phyloP scores from a whole-genome alignment of 768 basidiomycete genomes.

The Lentinula lateritia region DNA sequence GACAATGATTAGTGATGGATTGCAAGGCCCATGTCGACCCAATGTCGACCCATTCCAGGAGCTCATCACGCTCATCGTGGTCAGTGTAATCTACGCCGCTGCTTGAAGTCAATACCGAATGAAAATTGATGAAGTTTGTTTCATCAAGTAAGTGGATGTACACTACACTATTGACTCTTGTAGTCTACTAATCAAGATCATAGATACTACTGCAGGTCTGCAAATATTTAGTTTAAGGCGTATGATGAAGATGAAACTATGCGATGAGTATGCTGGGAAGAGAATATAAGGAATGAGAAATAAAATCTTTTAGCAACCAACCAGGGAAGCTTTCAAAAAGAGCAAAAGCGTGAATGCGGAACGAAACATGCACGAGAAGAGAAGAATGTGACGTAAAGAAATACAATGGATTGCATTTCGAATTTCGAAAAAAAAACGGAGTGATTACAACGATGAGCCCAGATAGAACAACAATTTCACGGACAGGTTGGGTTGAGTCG shows the following conservation, averaged over 20 bases:
- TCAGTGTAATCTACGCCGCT: no score
- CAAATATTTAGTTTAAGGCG: neutral
- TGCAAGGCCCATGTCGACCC: no score
- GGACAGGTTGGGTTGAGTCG: no score
- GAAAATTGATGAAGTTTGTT: neutral
- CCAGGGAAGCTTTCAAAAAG: neutral
- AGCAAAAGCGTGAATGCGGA: neutral
- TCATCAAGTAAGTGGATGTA: neutral
- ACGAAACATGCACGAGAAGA: neutral
- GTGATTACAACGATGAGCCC: no score
- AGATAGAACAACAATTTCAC: neutral
- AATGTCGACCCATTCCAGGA: no score
- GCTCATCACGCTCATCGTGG: no score
- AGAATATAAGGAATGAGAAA: neutral
- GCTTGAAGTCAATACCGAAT: no score
- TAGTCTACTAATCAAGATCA: neutral
- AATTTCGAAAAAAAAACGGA: neutral
- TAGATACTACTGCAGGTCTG: neutral
- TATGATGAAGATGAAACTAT: neutral
- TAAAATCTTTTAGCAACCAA: neutral
- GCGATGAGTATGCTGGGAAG: neutral
- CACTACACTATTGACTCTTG: constrained; percentile 2
- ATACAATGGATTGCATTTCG: neutral
- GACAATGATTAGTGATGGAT: no score
- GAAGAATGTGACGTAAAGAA: neutral